phyloP scores from a whole-genome alignment of 2,329 filamentous ascomycete species.

The Fusarium verticillioides region DNA sequence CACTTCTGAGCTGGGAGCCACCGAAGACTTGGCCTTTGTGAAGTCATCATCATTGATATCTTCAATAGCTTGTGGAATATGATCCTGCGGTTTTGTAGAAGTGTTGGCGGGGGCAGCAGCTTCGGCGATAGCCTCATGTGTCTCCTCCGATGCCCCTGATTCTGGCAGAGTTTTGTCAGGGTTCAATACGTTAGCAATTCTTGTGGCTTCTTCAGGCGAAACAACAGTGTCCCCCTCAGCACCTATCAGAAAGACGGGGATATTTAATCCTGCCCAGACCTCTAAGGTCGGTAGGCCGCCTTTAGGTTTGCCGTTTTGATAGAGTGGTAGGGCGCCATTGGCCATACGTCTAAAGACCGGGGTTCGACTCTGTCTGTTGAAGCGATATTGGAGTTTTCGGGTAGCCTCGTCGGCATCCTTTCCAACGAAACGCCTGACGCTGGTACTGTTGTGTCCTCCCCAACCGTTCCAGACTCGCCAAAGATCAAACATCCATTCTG shows the following conservation, averaged over 20 bases:
- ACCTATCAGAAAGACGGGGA: slow-evolving; percentile 82
- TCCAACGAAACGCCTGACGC: slow-evolving; percentile 82
- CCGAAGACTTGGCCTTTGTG: slow-evolving; percentile 30
- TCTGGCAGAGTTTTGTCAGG: slow-evolving; percentile 10
- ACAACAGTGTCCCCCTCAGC: slow-evolving; percentile 83
- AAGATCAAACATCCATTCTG: slow-evolving; percentile 77
- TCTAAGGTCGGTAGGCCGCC: slow-evolving; percentile 76
- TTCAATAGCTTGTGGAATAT: slow-evolving; percentile 52
- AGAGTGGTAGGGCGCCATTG: slow-evolving; percentile 73
- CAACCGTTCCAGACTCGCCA: slow-evolving; percentile 82
- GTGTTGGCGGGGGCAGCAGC: slow-evolving; percentile 60
- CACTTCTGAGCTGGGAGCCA: slow-evolving; percentile 46
- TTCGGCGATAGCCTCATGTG: slow-evolving; percentile 52
- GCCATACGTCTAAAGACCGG: slow-evolving; percentile 86
- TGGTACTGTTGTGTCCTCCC: slow-evolving; percentile 81
- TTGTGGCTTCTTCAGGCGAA: slow-evolving; percentile 74
- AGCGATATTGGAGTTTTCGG: slow-evolving; percentile 74
- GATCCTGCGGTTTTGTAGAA: slow-evolving; percentile 45
- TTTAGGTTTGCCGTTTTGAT: slow-evolving; percentile 60
- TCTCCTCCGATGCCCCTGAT: slow-evolving; percentile 42
- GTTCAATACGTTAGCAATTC: slow-evolving; percentile 65
- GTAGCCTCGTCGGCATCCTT: slow-evolving; percentile 72
- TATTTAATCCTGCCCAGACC: slow-evolving; percentile 76
- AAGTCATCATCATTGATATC: slow-evolving; percentile 45
- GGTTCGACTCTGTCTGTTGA: slow-evolving; percentile 86